These are phyloP conservation scores for Naematelia encephala DNA, from an alignment of 768 basidiomycete genomes.

Conservation along the genomic window DNA sequence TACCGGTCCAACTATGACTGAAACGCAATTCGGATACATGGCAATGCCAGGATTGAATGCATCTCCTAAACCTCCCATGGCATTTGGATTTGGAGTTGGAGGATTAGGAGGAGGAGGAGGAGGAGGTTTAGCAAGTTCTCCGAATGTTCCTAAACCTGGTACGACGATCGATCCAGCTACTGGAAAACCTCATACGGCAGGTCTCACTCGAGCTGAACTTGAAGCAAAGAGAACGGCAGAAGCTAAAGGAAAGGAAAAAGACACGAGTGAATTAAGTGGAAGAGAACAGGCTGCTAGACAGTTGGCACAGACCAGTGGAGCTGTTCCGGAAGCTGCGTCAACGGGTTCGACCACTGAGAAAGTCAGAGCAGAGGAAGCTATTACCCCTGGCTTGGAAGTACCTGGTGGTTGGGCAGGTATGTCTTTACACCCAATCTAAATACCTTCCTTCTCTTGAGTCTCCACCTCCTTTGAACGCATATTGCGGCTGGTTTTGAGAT, in stretches of 20 bases:
- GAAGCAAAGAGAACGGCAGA: conserved; percentile 27
- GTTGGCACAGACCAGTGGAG: conserved; percentile 15
- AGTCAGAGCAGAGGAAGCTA: conserved; percentile 9
- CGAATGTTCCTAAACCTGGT: conserved; percentile 39
- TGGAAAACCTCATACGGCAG: conserved; percentile 36
- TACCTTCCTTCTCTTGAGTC: neutral
- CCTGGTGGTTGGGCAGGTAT: conserved; percentile 36
- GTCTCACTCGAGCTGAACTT: conserved; percentile 37
- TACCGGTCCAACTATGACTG: neutral
- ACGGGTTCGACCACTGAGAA: neutral
- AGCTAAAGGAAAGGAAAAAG: conserved; percentile 2
- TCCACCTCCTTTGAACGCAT: neutral
- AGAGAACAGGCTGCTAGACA: conserved; percentile 47
- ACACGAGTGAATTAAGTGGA: conserved; percentile 28
- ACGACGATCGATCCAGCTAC: conserved; percentile 32
- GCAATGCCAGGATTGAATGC: neutral
- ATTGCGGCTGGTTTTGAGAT: no score
- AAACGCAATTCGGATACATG: neutral
- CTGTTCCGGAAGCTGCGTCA: neutral
- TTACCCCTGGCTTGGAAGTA: conserved; percentile 35
- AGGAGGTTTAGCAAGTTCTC: conserved; percentile 35
- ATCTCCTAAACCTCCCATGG: neutral
- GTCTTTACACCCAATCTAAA: neutral
- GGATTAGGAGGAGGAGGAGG: no score
- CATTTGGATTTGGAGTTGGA: neutral